Evolutionary conservation across 2,329 filamentous ascomycete genomes (phyloP).

Genomic region (Ophiostoma quercus): DNA sequence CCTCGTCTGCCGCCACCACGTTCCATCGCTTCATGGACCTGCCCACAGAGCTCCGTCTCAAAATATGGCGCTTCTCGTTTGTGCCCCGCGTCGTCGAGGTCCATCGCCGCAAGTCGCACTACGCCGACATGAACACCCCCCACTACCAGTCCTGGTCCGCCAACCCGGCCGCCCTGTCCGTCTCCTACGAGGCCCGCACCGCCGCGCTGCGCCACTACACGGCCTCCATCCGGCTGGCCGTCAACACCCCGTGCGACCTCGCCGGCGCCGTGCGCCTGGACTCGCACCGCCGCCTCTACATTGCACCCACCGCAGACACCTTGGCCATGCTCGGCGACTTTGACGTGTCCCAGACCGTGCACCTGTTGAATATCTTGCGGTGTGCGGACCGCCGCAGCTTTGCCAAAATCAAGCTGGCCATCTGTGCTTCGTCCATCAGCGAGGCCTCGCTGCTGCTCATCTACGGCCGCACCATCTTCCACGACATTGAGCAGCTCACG

Average conservation of each 20-base stretch:
- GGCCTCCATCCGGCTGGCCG: conserved; percentile 32
- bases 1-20: neutral
- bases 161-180: conserved; percentile 35
- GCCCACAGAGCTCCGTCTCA: conserved; percentile 36
- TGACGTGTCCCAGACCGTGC: conserved; percentile 26
- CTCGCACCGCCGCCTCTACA: conserved; percentile 31
- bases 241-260: conserved; percentile 24
- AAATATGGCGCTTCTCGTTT: conserved; percentile 36
- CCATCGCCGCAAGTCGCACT: conserved; percentile 33
- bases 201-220: conserved; percentile 33
- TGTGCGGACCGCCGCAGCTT: neutral
- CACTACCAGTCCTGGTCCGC: conserved; percentile 34
- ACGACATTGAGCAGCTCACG: conserved; percentile 23
- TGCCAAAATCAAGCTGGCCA: conserved; percentile 17
- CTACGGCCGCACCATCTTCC: conserved; percentile 24
- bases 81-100: conserved; percentile 35
- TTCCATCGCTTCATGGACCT: conserved; percentile 34
- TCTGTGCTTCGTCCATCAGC: conserved; percentile 19
- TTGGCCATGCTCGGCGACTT: conserved; percentile 34
- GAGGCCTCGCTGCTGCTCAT: conserved; percentile 20
- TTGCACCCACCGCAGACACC: conserved; percentile 35
- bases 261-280: conserved; percentile 26
- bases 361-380: conserved; percentile 15
- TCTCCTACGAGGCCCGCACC: conserved; percentile 34
- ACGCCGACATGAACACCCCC: conserved; percentile 29